Percentiles rank a stretch among this genome's conserved stretches.
Evolutionary conservation across 768 basidiomycete species (phyloP).

Genomic region (Lactarius pseudohatsudake): DNA sequence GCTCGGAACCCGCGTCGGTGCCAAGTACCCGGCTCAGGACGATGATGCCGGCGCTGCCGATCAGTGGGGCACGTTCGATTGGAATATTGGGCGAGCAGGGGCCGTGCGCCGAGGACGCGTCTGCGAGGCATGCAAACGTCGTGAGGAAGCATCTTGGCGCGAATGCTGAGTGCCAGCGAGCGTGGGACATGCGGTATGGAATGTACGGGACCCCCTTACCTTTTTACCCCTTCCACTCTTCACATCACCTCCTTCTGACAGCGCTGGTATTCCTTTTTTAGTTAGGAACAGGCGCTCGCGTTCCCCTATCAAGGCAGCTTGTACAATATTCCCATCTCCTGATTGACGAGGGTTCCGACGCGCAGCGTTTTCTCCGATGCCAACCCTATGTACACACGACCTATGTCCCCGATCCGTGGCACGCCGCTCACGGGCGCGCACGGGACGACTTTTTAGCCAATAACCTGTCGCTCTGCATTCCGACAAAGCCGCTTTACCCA

Average conservation of each 20-base stretch:
- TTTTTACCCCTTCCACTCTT: neutral
- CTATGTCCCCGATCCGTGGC: constrained; percentile 15
- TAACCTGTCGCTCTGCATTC: constrained; percentile 7
- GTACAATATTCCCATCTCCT: constrained; percentile 15
- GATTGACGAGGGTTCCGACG: constrained; percentile 14
- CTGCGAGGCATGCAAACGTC: constrained; percentile 29
- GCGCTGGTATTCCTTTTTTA: constrained; percentile 12
- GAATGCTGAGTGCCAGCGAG: constrained; percentile 14
- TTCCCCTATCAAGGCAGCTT: constrained; percentile 23
- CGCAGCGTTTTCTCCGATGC: constrained; percentile 13
- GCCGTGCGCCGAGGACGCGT: constrained; percentile 23
- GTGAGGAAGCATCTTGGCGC: constrained; percentile 29
- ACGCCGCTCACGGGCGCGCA: constrained; percentile 1
- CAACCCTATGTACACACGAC: constrained; percentile 21
- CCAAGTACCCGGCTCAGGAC: constrained; percentile 21
- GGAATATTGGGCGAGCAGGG: constrained; percentile 26
- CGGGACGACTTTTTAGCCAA: constrained; percentile 2
- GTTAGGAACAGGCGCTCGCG: constrained; percentile 22
- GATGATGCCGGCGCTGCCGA: constrained; percentile 21
- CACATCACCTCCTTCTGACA: constrained; percentile 25
- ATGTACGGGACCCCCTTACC: constrained; percentile 10
- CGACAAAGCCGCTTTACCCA: neutral
- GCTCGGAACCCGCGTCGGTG: constrained; percentile 33
- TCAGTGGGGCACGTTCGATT: constrained; percentile 28
- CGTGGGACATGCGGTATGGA: constrained; percentile 22